phyloP scores from a whole-genome alignment of 2,329 filamentous ascomycete species.

The Chrysoporthe deuterocubensis region DNA sequence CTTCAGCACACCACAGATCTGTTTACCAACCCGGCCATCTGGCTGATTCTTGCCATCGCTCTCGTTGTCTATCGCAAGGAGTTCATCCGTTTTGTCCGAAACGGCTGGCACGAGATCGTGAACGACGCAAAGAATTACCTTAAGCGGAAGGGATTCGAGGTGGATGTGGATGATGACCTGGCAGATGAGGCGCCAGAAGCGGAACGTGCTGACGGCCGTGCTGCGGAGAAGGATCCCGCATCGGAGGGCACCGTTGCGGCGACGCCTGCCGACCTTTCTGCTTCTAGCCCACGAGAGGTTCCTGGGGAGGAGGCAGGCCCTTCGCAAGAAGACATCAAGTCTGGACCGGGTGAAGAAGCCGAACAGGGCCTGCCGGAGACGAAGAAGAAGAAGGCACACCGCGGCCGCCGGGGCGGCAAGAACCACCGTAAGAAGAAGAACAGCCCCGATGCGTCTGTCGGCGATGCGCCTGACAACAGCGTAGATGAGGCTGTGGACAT shows the following conservation, averaged over 20 bases:
- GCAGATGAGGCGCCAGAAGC: conserved; percentile 19
- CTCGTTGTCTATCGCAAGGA: conserved; percentile 50
- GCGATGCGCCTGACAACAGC: conserved; percentile 51
- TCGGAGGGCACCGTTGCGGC: background rate
- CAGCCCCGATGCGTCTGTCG: conserved; percentile 54
- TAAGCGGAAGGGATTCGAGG: conserved; percentile 18
- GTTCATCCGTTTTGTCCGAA: conserved; percentile 45
- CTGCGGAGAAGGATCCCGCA: background rate
- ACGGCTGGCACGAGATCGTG: conserved; percentile 38
- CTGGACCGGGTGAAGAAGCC: conserved; percentile 34
- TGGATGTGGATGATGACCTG: conserved; percentile 22
- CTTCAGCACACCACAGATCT: conserved; percentile 57
- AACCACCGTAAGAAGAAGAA: conserved; percentile 67
- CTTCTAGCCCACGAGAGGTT: background rate
- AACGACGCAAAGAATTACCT: conserved; percentile 29
- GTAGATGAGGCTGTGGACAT: conserved; percentile 67
- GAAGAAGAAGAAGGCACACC: conserved; percentile 68
- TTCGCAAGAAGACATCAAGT: background rate
- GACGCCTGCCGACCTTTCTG: background rate
- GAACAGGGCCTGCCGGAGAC: conserved; percentile 44
- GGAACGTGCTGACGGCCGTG: background rate
- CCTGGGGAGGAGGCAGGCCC: background rate
- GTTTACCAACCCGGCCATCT: conserved; percentile 57
- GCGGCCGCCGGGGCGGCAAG: conserved; percentile 72
- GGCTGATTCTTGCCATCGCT: conserved; percentile 49